Evolutionary conservation across 2,329 filamentous ascomycete genomes (phyloP).

Genomic region (Penicillium paneum): DNA sequence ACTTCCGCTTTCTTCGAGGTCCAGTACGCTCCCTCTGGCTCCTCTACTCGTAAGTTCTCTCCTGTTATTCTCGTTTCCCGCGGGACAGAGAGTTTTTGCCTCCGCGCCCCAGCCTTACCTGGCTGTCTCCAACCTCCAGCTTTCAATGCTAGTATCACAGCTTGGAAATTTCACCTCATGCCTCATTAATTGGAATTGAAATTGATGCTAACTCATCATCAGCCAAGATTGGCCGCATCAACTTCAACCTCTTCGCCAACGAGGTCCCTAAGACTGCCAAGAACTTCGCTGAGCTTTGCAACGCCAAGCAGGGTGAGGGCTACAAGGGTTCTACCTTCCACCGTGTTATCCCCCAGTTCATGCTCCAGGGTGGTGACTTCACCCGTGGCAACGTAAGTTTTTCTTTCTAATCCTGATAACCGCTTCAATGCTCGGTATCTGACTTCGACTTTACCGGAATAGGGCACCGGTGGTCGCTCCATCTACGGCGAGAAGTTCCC

Average conservation of each 20-base stretch:
- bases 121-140: neutral
- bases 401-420: neutral
- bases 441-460: slow-evolving; percentile 12
- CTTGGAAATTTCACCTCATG: slow-evolving; percentile 18
- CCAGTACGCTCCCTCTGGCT: slow-evolving; percentile 51
- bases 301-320: slow-evolving; percentile 73
- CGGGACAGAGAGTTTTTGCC: slow-evolving; percentile 15
- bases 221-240: slow-evolving; percentile 77
- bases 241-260: slow-evolving; percentile 83
- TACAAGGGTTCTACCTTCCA: slow-evolving; percentile 85
- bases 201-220: slow-evolving; percentile 22
- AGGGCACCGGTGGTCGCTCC: slow-evolving; percentile 89
- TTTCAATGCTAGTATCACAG: neutral
- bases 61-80: slow-evolving; percentile 15
- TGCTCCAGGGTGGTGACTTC: slow-evolving; percentile 96
- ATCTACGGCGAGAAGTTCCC: slow-evolving; percentile 94
- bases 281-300: slow-evolving; percentile 86
- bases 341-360: slow-evolving; percentile 88
- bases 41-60: slow-evolving; percentile 28
- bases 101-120: slow-evolving; percentile 1
- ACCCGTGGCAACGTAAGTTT: slow-evolving; percentile 79
- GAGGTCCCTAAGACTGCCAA: slow-evolving; percentile 81
- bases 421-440: neutral
- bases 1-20: slow-evolving; percentile 73
- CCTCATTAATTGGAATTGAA: slow-evolving; percentile 15